Conservation (phyloP, 2,329 filamentous ascomycete genomes). For the Cladorrhinum sp. region DNA sequence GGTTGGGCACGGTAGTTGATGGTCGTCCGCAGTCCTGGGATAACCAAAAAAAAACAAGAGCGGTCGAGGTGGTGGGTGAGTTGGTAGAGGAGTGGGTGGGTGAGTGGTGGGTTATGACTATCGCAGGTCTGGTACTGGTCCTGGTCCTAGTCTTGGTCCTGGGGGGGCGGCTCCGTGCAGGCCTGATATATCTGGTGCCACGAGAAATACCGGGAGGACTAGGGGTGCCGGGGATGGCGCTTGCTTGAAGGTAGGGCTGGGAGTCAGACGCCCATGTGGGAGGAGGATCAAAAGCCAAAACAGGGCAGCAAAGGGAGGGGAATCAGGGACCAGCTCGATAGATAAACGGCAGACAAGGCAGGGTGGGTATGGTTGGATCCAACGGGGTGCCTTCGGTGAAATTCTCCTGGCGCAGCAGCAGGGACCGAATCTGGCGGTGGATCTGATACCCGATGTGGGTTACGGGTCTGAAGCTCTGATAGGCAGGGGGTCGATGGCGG, state of each 20-base stretch:
- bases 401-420: conserved; percentile 24
- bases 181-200: conserved; percentile 22
- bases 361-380: conserved; percentile 16
- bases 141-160: not conserved
- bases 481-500: conserved; percentile 20
- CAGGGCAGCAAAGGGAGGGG: conserved; percentile 19
- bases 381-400: conserved; percentile 22
- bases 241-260: conserved; percentile 11
- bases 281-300: conserved; percentile 18
- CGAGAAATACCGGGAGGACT: conserved; percentile 4
- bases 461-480: conserved; percentile 18
- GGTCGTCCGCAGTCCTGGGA: conserved; percentile 15
- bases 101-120: conserved; percentile 1
- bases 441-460: conserved; percentile 27
- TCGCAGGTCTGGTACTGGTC: not conserved
- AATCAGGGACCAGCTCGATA: conserved; percentile 17
- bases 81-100: conserved; percentile 2
- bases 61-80: not conserved
- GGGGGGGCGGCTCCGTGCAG: conserved; percentile 23
- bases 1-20: conserved; percentile 11
- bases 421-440: conserved; percentile 23
- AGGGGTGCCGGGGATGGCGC: conserved; percentile 17
- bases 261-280: conserved; percentile 24
- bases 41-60: conserved; percentile 1
- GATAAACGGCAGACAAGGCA: conserved; percentile 23